A percentile compares a stretch with the other conserved stretches of the same genome.
Evolutionary conservation across 2,329 filamentous ascomycete species (phyloP).

Genomic region (Stenocarpella maydis): DNA sequence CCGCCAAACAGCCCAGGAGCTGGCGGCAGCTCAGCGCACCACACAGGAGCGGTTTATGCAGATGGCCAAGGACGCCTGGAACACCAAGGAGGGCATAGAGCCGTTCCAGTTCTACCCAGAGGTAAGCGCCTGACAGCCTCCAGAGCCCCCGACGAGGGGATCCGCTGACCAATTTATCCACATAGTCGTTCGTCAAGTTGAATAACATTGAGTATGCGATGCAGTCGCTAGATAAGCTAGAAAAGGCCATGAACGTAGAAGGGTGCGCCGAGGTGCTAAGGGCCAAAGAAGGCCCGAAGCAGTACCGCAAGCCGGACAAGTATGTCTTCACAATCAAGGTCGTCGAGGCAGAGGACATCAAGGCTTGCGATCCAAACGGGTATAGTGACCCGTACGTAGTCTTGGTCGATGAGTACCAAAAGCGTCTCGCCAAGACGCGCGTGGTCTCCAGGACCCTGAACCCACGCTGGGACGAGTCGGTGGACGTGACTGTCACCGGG

Average conservation of each 20-base stretch:
- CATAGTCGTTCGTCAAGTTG: constrained; percentile 91
- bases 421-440: constrained; percentile 91
- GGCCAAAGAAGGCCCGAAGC: constrained; percentile 73
- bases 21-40: constrained; percentile 78
- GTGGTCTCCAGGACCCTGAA: constrained; percentile 91
- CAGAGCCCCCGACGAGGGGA: neutral
- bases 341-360: constrained; percentile 95
- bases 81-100: constrained; percentile 89
- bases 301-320: constrained; percentile 75
- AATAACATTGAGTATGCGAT: constrained; percentile 98
- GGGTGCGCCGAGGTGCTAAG: constrained; percentile 84
- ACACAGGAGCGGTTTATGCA: constrained; percentile 94
- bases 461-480: constrained; percentile 95
- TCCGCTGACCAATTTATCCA: neutral
- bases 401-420: constrained; percentile 96
- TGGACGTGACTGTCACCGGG: constrained; percentile 93
- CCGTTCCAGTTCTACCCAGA: constrained; percentile 97
- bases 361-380: constrained; percentile 96
- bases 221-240: constrained; percentile 88
- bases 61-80: constrained; percentile 92
- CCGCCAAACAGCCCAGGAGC: constrained; percentile 84
- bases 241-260: constrained; percentile 90
- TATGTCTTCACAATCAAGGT: constrained; percentile 99
- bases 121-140: constrained; percentile 58
- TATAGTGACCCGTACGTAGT: constrained; percentile 97